Percentiles rank a stretch among this genome's conserved stretches.
These are phyloP conservation scores for Kwoniella dejecticola DNA, from an alignment of 768 basidiomycete species.

Conservation along the genomic window DNA sequence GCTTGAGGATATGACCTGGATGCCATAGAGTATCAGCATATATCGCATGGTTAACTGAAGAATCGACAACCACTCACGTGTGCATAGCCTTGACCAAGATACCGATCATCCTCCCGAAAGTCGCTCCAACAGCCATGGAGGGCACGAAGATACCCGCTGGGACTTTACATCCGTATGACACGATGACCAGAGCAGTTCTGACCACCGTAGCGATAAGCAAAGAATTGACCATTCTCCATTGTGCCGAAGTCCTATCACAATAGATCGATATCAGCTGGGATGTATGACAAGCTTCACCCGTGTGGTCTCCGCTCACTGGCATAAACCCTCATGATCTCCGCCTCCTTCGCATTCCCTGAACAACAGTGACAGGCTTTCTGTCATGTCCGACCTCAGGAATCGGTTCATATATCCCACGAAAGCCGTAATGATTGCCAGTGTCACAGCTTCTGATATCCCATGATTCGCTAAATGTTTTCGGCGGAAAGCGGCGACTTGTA, in stretches of 20 bases:
- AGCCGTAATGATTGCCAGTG: constrained; percentile 82
- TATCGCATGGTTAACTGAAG: neutral
- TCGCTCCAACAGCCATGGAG: constrained; percentile 97
- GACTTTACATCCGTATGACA: constrained; percentile 95
- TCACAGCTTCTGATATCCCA: constrained; percentile 85
- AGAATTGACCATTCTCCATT: constrained; percentile 95
- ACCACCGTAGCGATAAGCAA: constrained; percentile 87
- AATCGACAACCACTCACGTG: constrained; percentile 59
- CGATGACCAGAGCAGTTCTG: constrained; percentile 78
- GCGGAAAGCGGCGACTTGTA: constrained; percentile 92
- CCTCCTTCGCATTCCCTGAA: constrained; percentile 96
- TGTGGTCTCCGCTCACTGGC: constrained; percentile 72
- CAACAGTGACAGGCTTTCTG: constrained; percentile 88
- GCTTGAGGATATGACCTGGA: constrained; percentile 75
- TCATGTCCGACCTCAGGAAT: constrained; percentile 96
- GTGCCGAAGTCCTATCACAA: constrained; percentile 69
- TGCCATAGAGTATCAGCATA: neutral
- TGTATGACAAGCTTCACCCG: neutral
- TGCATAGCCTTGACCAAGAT: constrained; percentile 94
- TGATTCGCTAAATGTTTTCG: constrained; percentile 81
- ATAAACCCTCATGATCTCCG: constrained; percentile 84
- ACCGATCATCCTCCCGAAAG: constrained; percentile 95
- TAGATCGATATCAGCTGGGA: neutral
- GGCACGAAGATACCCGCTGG: constrained; percentile 98
- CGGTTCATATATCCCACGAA: constrained; percentile 91